phyloP scores from a whole-genome alignment of 1,284 basidiomycete species.

The Pyrrhoderma noxium region DNA sequence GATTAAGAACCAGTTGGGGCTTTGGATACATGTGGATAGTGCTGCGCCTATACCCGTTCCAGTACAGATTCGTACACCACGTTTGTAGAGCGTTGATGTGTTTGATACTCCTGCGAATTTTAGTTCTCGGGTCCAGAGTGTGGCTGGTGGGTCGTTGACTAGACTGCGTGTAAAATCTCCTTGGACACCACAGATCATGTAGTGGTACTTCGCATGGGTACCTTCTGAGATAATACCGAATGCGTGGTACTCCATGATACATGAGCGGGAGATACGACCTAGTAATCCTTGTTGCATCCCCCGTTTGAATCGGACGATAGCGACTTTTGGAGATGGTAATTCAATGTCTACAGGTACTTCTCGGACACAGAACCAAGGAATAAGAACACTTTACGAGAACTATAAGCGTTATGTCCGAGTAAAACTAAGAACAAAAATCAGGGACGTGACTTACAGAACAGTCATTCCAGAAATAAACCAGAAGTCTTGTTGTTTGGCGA shows the following conservation, averaged over 20 bases:
- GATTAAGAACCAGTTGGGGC: slow-evolving; percentile 57
- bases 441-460: slow-evolving; percentile 22
- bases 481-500: slow-evolving; percentile 38
- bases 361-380: slow-evolving; percentile 38
- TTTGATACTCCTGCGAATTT: slow-evolving; percentile 45
- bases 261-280: slow-evolving; percentile 57
- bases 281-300: slow-evolving; percentile 68
- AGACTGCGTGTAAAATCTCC: slow-evolving; percentile 62
- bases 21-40: slow-evolving; percentile 42
- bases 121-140: slow-evolving; percentile 61
- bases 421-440: too few species aligned
- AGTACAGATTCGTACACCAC: slow-evolving; percentile 39
- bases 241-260: slow-evolving; percentile 48
- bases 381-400: slow-evolving; percentile 25
- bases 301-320: slow-evolving; percentile 55
- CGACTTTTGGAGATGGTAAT: slow-evolving; percentile 58
- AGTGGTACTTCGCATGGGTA: slow-evolving; percentile 52
- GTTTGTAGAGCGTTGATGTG: slow-evolving; percentile 37
- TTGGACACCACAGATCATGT: slow-evolving; percentile 64
- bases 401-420: neutral
- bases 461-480: slow-evolving; percentile 40
- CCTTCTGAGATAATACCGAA: slow-evolving; percentile 67
- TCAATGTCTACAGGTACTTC: slow-evolving; percentile 38
- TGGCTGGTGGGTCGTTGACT: slow-evolving; percentile 51
- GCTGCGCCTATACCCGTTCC: slow-evolving; percentile 40